Base-by-base conservation (phyloP, 1,284 basidiomycete genomes). In the Agaricales sp. region DNA sequence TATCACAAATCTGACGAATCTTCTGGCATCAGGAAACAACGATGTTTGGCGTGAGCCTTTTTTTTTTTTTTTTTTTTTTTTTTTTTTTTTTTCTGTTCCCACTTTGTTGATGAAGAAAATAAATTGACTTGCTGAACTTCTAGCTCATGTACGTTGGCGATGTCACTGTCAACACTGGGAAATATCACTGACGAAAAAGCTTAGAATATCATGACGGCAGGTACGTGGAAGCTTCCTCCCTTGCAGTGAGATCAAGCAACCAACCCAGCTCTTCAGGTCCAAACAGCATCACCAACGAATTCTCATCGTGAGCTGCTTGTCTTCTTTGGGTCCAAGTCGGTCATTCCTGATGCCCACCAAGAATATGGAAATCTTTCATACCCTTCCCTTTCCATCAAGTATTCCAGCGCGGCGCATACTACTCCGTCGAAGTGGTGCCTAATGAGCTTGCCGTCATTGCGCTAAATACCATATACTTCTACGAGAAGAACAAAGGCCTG, bases 391-490 rank as follows among this genome's bases (percentile, higher is more conserved):
- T 85, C 51, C 78, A 79, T 49, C 86, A 92, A 63, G 81, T 88
- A 23, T 91, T 92, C 61, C 82, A 86, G 59, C 74, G 85, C 38
- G 88, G 92, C 6, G 91, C 84, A 23, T 95, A 95, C 67, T 96
- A 77, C 60, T 77, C 87, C 2, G 73, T 77, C 30, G 92, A 96
- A 60, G 83, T 95, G 25, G 78, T 95, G 21, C 84, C 87, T 1
- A 74, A 82, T 57, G 62, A 76, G 48, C 61, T 95, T 16, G 88
- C 89, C 4, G 89, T 87, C 43, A 82, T 96, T 61, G 87, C 84
- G 55, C 68, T 96, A 52, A 96, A 95, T 66, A 94, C 92, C 1
- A 77, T 96, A 65, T 96, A 92, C 66, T 94, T 91, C 68, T 96
- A 88, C 65, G 85, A 91, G 60, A 83, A 84, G 25, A 96, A 96